Evolutionary conservation across 1,139 yeast genomes (phyloP).

Genomic region (Yueomyces sp.): DNA sequence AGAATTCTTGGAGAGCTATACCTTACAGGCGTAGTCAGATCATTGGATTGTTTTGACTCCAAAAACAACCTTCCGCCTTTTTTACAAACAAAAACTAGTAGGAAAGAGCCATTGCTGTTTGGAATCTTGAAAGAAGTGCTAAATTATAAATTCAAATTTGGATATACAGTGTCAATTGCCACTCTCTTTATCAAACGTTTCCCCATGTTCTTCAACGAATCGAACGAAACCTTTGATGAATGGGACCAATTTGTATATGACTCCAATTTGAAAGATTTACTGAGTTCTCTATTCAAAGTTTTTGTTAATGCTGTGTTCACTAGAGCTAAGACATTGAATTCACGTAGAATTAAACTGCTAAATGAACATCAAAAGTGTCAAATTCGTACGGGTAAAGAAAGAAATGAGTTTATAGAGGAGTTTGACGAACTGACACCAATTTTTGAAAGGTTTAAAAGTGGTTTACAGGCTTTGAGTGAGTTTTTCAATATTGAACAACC

Average conservation of each 20-base stretch:
- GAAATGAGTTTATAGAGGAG: conserved; percentile 39
- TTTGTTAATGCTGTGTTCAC: conserved; percentile 38
- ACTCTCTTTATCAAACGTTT: conserved; percentile 43
- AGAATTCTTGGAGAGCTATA: conserved; percentile 51
- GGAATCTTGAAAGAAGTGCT: conserved; percentile 44
- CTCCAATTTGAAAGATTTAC: conserved; percentile 12
- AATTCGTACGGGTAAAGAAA: conserved; percentile 51
- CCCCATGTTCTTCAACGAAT: conserved; percentile 15
- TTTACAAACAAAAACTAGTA: conserved; percentile 23
- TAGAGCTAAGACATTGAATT: conserved; percentile 28
- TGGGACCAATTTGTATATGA: conserved; percentile 14
- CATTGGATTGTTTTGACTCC: conserved; percentile 27
- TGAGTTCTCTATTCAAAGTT: conserved; percentile 29
- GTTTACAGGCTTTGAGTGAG: conserved; percentile 36
- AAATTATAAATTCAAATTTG: conserved; percentile 36
- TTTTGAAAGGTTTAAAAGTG: conserved; percentile 35
- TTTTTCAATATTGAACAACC: conserved; percentile 26
- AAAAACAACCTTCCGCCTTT: conserved; percentile 30
- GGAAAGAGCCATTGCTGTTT: conserved; percentile 32
- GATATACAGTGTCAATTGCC: conserved; percentile 36
- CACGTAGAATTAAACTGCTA: conserved; percentile 26
- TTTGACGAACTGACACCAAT: conserved; percentile 29
- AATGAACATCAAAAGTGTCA: conserved; percentile 40
- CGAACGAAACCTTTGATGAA: conserved; percentile 12
- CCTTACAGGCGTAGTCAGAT: conserved; percentile 44